Percentiles rank a stretch among this genome's conserved stretches.
phyloP scores from a whole-genome alignment of 163 green algal species.

The Trebouxia gelatinosa region DNA sequence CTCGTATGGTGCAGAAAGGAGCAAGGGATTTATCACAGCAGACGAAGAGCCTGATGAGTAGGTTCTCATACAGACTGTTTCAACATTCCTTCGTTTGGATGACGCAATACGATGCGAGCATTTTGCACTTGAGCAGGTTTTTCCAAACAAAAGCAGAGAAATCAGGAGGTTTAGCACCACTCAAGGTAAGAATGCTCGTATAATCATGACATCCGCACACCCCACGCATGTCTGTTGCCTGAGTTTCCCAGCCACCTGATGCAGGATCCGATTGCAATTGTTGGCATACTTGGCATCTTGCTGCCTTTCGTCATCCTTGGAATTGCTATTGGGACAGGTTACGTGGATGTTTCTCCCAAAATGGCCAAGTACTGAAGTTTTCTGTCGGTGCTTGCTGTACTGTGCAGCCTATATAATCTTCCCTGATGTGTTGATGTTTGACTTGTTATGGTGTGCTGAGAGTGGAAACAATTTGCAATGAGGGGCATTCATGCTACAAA shows the following conservation, averaged over 20 bases:
- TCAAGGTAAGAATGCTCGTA: conserved; percentile 43
- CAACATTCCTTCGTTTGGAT: background rate
- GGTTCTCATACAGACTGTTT: background rate
- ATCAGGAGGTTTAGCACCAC: conserved; percentile 56
- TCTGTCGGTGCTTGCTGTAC: background rate
- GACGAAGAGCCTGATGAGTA: conserved; percentile 61
- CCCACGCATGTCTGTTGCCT: background rate
- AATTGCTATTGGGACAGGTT: conserved; percentile 19
- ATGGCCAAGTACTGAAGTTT: background rate
- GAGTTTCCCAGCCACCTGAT: background rate
- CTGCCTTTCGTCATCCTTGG: conserved; percentile 76
- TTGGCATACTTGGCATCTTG: conserved; percentile 74
- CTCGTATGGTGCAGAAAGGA: conserved; percentile 4
- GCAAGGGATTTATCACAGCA: conserved; percentile 35
- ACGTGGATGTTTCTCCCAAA: background rate
- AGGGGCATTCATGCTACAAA: background rate
- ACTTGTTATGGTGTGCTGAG: too few species aligned
- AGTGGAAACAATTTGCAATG: too few species aligned
- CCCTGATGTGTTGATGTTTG: too few species aligned
- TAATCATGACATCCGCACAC: background rate
- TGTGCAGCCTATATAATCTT: background rate
- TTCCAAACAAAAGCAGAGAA: conserved; percentile 60
- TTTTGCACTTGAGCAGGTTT: conserved; percentile 49
- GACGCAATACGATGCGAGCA: background rate
- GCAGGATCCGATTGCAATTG: conserved; percentile 76